Evolutionary conservation across 2,329 filamentous ascomycete species (phyloP).

Genomic region (Fusarium albosuccineum): DNA sequence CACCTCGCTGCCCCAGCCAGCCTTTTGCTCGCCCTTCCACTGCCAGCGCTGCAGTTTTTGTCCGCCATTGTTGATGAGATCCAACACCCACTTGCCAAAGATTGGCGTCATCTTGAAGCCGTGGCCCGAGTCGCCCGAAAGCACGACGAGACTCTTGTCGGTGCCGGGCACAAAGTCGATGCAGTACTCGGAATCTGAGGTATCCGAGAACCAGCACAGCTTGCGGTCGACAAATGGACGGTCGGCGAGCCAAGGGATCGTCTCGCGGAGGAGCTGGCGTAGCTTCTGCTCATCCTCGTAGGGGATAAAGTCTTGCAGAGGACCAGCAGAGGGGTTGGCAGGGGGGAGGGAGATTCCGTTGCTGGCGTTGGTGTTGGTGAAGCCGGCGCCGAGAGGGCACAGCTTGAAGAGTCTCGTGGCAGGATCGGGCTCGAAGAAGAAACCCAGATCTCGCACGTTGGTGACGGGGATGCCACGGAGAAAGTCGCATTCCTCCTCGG

Average conservation of each 20-base stretch:
- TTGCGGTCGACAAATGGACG: slow-evolving; percentile 28
- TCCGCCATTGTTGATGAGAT: slow-evolving; percentile 8
- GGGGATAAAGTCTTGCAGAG: slow-evolving; percentile 20
- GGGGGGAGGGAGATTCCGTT: slow-evolving; percentile 14
- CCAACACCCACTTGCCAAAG: slow-evolving; percentile 13
- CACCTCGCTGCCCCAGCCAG: slow-evolving; percentile 19
- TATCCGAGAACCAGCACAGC: slow-evolving; percentile 21
- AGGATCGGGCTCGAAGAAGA: slow-evolving; percentile 21
- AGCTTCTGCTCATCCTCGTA: slow-evolving; percentile 16
- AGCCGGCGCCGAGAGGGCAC: slow-evolving; percentile 23
- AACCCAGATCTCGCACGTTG: slow-evolving; percentile 18
- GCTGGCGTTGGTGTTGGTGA: slow-evolving; percentile 13
- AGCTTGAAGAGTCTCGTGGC: slow-evolving; percentile 21
- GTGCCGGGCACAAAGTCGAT: slow-evolving; percentile 21
- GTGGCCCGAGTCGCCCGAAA: slow-evolving; percentile 13
- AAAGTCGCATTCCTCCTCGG: slow-evolving; percentile 15
- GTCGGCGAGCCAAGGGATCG: slow-evolving; percentile 22
- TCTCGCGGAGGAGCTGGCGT: slow-evolving; percentile 21
- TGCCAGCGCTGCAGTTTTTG: slow-evolving; percentile 18
- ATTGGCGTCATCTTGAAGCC: slow-evolving; percentile 23
- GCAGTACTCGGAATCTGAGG: slow-evolving; percentile 13
- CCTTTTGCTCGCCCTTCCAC: slow-evolving; percentile 4
- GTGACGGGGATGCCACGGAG: slow-evolving; percentile 19
- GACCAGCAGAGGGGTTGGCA: not conserved
- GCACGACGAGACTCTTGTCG: slow-evolving; percentile 13